phyloP scores from a whole-genome alignment of 2,329 filamentous ascomycete genomes.

The Colletotrichum lini region DNA sequence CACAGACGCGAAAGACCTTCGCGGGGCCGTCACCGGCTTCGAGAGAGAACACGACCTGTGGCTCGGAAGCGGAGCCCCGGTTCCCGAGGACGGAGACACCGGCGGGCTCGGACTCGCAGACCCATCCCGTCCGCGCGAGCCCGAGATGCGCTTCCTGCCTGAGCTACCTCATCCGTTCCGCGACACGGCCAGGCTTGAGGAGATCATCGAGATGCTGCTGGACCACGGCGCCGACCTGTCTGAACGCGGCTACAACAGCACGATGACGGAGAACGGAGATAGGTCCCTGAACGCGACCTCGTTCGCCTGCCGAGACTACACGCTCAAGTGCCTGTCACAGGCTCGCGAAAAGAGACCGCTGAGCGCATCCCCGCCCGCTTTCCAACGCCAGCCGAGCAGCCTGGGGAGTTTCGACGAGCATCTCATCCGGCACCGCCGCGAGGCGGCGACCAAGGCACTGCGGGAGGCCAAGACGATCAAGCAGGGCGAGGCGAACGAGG shows the following conservation, averaged over 20 bases:
- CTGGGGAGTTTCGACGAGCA: background rate
- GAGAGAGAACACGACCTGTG: slow-evolving; percentile 35
- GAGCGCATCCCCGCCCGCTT: background rate
- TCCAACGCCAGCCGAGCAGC: background rate
- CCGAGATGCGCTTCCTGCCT: background rate
- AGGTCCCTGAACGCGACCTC: background rate
- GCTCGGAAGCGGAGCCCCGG: background rate
- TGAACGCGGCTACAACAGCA: background rate
- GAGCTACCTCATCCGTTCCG: background rate
- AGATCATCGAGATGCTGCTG: slow-evolving; percentile 46
- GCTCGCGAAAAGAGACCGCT: background rate
- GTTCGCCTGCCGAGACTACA: too few species aligned
- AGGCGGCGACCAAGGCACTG: slow-evolving; percentile 27
- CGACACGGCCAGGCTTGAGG: slow-evolving; percentile 42
- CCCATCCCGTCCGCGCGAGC: background rate
- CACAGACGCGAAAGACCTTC: slow-evolving; percentile 16
- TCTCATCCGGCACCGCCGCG: background rate
- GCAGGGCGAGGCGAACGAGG: background rate
- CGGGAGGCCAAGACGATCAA: slow-evolving; percentile 23
- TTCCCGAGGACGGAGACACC: slow-evolving; percentile 5
- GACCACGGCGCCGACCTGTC: slow-evolving; percentile 38
- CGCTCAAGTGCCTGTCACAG: too few species aligned
- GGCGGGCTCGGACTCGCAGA: background rate
- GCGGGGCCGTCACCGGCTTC: slow-evolving; percentile 43
- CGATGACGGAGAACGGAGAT: background rate